phyloP scores from a whole-genome alignment of 805 yeast species.

The Hyphopichia homilentoma region DNA sequence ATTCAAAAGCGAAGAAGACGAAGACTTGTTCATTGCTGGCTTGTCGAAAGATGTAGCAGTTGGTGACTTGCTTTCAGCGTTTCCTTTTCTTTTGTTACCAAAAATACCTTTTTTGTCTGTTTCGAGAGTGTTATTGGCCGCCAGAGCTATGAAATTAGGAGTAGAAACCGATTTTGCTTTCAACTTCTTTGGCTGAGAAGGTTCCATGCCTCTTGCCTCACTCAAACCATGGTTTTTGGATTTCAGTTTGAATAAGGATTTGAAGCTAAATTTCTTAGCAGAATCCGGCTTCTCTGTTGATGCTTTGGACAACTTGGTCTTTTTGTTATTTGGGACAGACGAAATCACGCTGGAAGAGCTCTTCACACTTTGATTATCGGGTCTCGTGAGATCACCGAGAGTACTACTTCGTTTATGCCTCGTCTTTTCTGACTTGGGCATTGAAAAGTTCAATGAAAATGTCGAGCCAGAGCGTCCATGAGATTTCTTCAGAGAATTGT shows the following conservation, averaged over 20 bases:
- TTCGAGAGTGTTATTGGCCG: background rate
- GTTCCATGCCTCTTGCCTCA: conserved; percentile 7
- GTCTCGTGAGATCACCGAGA: conserved; percentile 14
- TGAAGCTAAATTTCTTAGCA: conserved; percentile 33
- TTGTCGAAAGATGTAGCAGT: background rate
- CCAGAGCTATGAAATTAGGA: background rate
- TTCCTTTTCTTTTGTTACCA: background rate
- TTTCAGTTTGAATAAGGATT: conserved; percentile 34
- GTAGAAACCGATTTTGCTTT: conserved; percentile 1
- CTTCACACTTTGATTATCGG: background rate
- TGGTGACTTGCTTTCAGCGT: background rate
- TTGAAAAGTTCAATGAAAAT: conserved; percentile 8
- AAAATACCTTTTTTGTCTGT: background rate
- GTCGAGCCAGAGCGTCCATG: conserved; percentile 20
- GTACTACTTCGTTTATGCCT: conserved; percentile 18
- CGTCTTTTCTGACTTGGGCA: background rate
- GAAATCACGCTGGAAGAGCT: conserved; percentile 3
- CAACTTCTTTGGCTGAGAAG: conserved; percentile 1
- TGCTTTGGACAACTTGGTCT: background rate
- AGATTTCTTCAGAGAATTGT: conserved; percentile 13
- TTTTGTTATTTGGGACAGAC: background rate
- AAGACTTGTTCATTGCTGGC: background rate
- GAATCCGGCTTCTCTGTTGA: background rate
- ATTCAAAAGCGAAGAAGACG: conserved; percentile 10
- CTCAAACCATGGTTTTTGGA: conserved; percentile 26